A percentile compares a stretch with the other conserved stretches of the same genome.
phyloP scores from a whole-genome alignment of 345 rosid genomes.

The Ricinus communis region DNA sequence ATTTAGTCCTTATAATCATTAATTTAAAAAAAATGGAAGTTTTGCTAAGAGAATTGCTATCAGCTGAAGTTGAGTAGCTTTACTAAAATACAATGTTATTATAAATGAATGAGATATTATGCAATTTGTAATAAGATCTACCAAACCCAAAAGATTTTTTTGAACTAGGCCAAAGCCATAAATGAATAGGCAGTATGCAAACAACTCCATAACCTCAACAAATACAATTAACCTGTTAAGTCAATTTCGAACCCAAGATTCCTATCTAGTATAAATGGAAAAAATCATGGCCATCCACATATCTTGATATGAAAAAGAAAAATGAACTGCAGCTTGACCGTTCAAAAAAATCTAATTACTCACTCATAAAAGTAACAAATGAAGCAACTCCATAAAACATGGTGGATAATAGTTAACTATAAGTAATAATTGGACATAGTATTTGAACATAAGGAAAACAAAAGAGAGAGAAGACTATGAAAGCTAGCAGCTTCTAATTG shows the following conservation, averaged over 20 bases:
- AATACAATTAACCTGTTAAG: background rate
- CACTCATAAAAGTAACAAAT: background rate
- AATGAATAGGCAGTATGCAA: background rate
- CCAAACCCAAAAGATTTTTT: background rate
- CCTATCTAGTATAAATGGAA: background rate
- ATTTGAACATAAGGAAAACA: background rate
- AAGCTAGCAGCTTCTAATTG: background rate
- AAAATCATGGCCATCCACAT: background rate
- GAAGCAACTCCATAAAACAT: background rate
- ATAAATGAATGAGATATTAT: background rate
- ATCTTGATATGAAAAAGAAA: background rate
- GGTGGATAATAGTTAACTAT: background rate
- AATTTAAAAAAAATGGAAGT: background rate
- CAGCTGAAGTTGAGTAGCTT: too few species aligned
- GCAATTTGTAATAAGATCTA: background rate
- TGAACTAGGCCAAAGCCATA: background rate
- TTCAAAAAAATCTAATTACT: background rate
- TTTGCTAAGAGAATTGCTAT: too few species aligned
- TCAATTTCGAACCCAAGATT: background rate
- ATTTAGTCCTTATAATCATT: background rate
- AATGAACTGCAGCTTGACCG: background rate
- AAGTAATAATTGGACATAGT: background rate
- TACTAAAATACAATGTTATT: too few species aligned
- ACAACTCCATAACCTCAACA: background rate
- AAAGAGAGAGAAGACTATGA: background rate